These are phyloP conservation scores for Trichosporon coremiiforme DNA, from an alignment of 1,284 basidiomycete genomes.

Conservation along the genomic window DNA sequence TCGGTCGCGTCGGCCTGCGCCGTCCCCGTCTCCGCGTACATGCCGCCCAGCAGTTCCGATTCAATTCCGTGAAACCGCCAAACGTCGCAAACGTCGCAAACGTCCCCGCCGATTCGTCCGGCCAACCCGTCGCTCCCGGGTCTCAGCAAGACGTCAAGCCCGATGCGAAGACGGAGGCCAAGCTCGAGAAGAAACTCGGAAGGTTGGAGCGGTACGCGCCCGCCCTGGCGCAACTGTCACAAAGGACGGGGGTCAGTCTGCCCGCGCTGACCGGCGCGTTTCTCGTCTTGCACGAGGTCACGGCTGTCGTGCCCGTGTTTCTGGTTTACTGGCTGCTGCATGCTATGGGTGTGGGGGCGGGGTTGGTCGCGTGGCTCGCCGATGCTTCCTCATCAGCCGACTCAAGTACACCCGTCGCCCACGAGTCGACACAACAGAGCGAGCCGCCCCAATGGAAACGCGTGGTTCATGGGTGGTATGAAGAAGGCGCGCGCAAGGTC, in stretches of 20 bases:
- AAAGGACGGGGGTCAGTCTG: conserved; percentile 60
- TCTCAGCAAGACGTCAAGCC: neutral
- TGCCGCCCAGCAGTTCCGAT: too few relatives aligned
- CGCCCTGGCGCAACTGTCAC: conserved; percentile 38
- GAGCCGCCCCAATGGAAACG: conserved; percentile 48
- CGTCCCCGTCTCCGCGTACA: too few relatives aligned
- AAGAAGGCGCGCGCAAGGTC: conserved; percentile 72
- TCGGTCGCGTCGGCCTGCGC: neutral
- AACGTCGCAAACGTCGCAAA: neutral
- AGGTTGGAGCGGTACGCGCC: conserved; percentile 35
- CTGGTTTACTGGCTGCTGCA: conserved; percentile 73
- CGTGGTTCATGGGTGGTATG: conserved; percentile 65
- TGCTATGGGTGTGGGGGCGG: conserved; percentile 70
- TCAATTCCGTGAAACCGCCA: neutral
- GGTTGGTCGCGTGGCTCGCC: conserved; percentile 60
- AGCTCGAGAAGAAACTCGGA: neutral
- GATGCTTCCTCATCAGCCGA: conserved; percentile 9
- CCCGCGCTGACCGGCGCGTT: conserved; percentile 79
- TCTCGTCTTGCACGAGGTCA: conserved; percentile 81
- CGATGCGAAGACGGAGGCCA: neutral
- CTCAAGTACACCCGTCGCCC: too few relatives aligned
- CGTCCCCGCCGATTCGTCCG: neutral
- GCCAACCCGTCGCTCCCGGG: neutral
- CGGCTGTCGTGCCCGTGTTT: conserved; percentile 75
- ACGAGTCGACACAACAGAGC: conserved; percentile 38